Evolutionary conservation across 2,329 filamentous ascomycete genomes (phyloP).

Genomic region (Diaporthe citrichinensis): DNA sequence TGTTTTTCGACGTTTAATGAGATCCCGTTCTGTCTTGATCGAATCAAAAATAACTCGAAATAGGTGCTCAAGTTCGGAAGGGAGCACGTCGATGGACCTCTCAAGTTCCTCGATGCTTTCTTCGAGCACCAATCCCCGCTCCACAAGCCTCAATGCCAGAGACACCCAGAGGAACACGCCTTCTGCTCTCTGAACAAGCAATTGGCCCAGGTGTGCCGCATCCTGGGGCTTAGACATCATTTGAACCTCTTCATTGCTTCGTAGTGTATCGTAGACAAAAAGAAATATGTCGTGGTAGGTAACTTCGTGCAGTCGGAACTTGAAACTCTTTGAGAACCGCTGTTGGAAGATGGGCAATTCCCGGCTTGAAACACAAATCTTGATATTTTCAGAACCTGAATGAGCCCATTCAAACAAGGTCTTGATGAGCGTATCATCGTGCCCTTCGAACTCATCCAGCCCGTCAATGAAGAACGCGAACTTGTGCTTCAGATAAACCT

Average conservation of each 20-base stretch:
- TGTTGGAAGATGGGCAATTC: conserved; percentile 22
- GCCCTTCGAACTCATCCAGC: conserved; percentile 42
- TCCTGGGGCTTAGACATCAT: background rate
- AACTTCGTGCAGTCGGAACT: conserved; percentile 22
- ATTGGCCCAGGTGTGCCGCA: background rate
- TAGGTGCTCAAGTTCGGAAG: conserved; percentile 38
- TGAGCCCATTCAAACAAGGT: conserved; percentile 35
- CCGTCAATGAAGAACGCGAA: conserved; percentile 45
- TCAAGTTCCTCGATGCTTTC: conserved; percentile 38
- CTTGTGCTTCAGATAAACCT: background rate
- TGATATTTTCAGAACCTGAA: background rate
- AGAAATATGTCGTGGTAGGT: background rate
- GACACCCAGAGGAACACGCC: conserved; percentile 45
- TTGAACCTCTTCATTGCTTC: background rate
- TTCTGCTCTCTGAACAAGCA: conserved; percentile 35
- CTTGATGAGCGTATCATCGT: conserved; percentile 34
- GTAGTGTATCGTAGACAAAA: conserved; percentile 18
- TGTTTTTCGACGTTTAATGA: background rate
- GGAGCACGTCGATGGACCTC: conserved; percentile 37
- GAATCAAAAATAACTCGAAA: conserved; percentile 39
- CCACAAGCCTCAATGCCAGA: conserved; percentile 39
- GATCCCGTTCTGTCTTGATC: background rate
- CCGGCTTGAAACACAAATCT: conserved; percentile 29
- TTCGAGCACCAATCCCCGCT: conserved; percentile 33
- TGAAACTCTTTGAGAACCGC: background rate